Base-by-base conservation (phyloP, 2,329 filamentous ascomycete genomes). In the Fusarium temperatum region DNA sequence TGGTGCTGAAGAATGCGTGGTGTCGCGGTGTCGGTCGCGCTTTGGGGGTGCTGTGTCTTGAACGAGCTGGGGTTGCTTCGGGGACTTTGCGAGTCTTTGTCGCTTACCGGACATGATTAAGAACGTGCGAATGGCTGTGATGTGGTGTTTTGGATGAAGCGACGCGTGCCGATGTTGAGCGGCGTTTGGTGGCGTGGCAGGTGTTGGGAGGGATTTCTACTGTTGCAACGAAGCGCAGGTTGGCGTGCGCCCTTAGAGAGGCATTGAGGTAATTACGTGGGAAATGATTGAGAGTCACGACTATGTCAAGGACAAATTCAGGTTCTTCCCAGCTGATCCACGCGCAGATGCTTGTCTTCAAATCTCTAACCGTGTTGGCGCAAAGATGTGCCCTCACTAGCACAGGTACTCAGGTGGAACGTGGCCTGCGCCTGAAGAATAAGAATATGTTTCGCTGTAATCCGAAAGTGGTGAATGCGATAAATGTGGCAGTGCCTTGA, bases 21-120 rank as follows among this genome's bases (percentile, higher is more conserved):
- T 71, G 41, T 70, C 55, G 67, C 36, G 20, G 54, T 42, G 36
- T 47, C 66, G 44, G 55, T 65, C 66, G 66, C 55, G 65, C 44
- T 50, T 64, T 61, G 60, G 65, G 54, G 57, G 47, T 44, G 58
- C 54, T 30, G 60, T 32, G 59, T 56, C 66, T 58, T 47, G 60
- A 55, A 53, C 61, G 66, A 55, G 53, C 63, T 55, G 66, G 56
- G 66, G 57, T 54, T 63, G 61, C 39, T 64, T 72, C 47, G 74
- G 70, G 61, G 61, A 63, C 63, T 53, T 74, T 51, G 67, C 68
- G 54, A 75, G 70, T 70, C 59, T 66, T 72, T 62, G 66, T 74
- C 68, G 77, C 81, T 83, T 82, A 82, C 81, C 81, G 64, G 82
- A 82, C 81, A 83, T 83, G 69, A 60, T 78, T 63, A 51, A 57